Evolutionary conservation across 805 yeast genomes (phyloP).

Genomic region (Wickerhamomyces pijperi): DNA sequence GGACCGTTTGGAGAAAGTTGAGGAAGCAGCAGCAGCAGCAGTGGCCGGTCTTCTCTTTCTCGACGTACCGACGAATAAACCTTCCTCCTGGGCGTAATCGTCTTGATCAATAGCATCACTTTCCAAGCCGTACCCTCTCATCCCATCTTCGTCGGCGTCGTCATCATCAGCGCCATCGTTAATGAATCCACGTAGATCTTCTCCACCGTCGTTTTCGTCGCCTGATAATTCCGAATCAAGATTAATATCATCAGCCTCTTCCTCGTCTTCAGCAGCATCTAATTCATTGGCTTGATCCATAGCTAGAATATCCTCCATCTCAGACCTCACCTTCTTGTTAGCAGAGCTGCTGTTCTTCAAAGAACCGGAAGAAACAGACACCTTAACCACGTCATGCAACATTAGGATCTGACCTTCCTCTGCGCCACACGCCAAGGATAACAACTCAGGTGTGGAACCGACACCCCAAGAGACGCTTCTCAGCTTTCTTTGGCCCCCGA

Average conservation of each 20-base stretch:
- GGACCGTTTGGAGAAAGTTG: too few species aligned
- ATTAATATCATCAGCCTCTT: conserved; percentile 19
- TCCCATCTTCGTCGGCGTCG: not conserved
- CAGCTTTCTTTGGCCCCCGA: conserved; percentile 12
- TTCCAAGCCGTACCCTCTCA: conserved; percentile 13
- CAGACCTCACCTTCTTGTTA: conserved; percentile 1
- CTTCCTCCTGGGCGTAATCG: not conserved
- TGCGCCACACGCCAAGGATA: conserved; percentile 24
- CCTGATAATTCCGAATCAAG: conserved; percentile 14
- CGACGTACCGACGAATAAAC: not conserved
- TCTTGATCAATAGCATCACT: conserved; percentile 52
- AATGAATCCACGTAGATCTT: conserved; percentile 21
- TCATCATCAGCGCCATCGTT: conserved; percentile 52
- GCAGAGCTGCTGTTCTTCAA: conserved; percentile 4
- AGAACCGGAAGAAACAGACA: too few species aligned
- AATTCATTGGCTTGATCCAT: conserved; percentile 22
- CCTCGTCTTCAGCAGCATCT: conserved; percentile 15
- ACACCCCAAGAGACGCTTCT: conserved; percentile 26
- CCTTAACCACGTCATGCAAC: conserved; percentile 18
- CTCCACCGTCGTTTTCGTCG: conserved; percentile 14
- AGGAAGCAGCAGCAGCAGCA: too few species aligned
- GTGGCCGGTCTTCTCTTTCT: conserved; percentile 3
- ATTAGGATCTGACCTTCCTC: conserved; percentile 29
- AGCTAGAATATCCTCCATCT: conserved; percentile 11
- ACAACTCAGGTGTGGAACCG: conserved; percentile 8